A percentile compares a stretch with the other conserved stretches of the same genome.
Evolutionary conservation across 768 basidiomycete genomes (phyloP).

Genomic region (Phlebiopsis gigantea): DNA sequence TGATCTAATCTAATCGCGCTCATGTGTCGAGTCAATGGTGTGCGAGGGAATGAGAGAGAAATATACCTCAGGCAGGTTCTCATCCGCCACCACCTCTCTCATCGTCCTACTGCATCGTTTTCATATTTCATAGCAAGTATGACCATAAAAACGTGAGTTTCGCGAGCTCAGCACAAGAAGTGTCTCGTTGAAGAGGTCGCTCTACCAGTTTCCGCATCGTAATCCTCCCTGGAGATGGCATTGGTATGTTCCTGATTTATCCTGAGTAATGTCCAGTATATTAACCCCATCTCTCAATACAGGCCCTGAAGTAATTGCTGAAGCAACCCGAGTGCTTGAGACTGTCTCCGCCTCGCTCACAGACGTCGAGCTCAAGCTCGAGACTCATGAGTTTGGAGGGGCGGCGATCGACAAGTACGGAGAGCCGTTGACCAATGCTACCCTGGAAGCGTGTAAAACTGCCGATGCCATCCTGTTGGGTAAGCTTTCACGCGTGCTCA

Average conservation of each 20-base stretch:
- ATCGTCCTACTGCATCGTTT: not conserved
- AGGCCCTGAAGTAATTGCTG: slow-evolving; percentile 88
- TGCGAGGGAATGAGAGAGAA: not conserved
- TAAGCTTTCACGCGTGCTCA: slow-evolving; percentile 28
- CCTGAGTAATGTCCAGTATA: too few relatives aligned
- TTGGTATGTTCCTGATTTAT: slow-evolving; percentile 62
- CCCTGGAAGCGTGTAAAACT: slow-evolving; percentile 82
- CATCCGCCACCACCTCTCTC: not conserved
- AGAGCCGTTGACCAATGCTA: slow-evolving; percentile 80
- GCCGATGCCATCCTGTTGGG: slow-evolving; percentile 98
- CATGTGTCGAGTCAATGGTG: slow-evolving; percentile 8
- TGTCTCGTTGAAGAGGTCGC: not conserved
- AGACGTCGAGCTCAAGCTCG: slow-evolving; percentile 69
- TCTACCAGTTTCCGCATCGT: slow-evolving; percentile 73
- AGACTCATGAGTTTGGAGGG: slow-evolving; percentile 82
- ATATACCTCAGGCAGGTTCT: not conserved
- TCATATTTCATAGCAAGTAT: slow-evolving; percentile 3
- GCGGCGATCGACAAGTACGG: slow-evolving; percentile 85
- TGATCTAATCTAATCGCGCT: slow-evolving; percentile 4
- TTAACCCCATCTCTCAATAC: too few relatives aligned
- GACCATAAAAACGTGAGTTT: slow-evolving; percentile 23
- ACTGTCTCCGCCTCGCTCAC: slow-evolving; percentile 55
- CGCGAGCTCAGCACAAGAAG: not conserved
- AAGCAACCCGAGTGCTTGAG: slow-evolving; percentile 83
- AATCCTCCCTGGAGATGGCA: slow-evolving; percentile 94